A percentile compares a stretch with the other conserved stretches of the same genome.
Evolutionary conservation across 75 land plant species (phyloP).

Genomic region (Larix kaempferi): DNA sequence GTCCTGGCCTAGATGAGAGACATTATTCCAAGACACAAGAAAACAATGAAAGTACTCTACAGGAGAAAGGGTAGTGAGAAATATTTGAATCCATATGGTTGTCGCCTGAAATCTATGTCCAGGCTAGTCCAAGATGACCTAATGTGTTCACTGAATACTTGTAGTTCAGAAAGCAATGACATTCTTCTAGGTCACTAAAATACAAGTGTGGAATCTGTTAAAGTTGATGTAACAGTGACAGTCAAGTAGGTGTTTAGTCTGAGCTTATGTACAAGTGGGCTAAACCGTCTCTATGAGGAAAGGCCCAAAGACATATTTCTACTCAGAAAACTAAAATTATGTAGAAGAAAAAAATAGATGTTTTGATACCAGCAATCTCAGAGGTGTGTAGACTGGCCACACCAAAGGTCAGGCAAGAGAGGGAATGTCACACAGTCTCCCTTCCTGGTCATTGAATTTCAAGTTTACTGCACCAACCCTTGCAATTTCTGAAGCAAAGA

Average conservation of each 20-base stretch:
- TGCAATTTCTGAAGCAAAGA: too few species aligned
- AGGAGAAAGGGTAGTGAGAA: conserved; percentile 5
- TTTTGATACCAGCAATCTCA: too few species aligned
- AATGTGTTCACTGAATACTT: background rate
- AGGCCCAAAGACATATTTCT: background rate
- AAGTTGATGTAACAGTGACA: background rate
- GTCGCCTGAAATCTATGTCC: conserved; percentile 2
- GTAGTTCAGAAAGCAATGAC: background rate
- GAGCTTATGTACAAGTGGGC: background rate
- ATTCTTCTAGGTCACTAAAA: background rate
- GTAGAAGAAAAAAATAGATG: too few species aligned
- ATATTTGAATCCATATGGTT: background rate
- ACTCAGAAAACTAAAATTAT: background rate
- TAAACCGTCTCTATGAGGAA: background rate
- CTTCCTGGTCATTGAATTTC: too few species aligned
- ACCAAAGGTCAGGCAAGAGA: too few species aligned
- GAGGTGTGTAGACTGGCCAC: too few species aligned
- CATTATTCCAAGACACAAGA: background rate
- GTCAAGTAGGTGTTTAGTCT: background rate
- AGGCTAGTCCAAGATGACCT: background rate
- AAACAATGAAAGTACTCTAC: background rate
- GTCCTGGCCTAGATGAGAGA: background rate
- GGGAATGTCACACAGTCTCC: too few species aligned
- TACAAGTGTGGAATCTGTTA: background rate
- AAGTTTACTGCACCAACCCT: too few species aligned